Base-by-base conservation (phyloP, 2,329 filamentous ascomycete genomes). In the Zasmidium cellare region DNA sequence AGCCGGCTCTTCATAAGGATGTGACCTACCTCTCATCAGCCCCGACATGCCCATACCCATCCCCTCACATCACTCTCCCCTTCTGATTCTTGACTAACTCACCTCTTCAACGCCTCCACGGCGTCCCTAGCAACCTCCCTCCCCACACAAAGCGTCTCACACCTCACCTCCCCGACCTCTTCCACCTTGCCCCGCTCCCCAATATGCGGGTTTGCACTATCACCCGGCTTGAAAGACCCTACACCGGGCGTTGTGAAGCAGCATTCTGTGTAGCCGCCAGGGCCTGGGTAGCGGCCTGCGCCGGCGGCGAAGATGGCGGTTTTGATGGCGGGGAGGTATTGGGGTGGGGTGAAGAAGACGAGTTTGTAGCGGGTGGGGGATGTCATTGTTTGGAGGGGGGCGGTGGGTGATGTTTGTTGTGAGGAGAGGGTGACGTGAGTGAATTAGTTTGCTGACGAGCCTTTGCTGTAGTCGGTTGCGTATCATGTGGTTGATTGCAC, bases 81-180 rank as follows among this genome's bases (percentile, higher is more conserved):
- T 28, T 11, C 5, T 28, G 25, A n/a, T n/a, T n/a, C n/a, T n/a
- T n/a, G n/a, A n/a, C n/a, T n/a, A 28, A 78, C 82, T 68, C 64
- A 88, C 87, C 75, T 78, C 72, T 88, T 90, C 72, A 91, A 69
- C 3, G 85, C 87, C 25, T 78, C 79, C 0, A 90, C 86, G 1
- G 82, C 87, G 41, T 78, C 78, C 60, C 75, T 78, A 0, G 79
- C 78, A 18, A 83, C 77, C 9, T 87, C 83, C 65, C 82, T 80
- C 0, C 86, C 85, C 0, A 84, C 65, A 67, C 85, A 87, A 2
- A 88, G 68, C 1, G 83, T 82, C 76, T 91, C 87, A 16, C 88
- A 83, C 49, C 80, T 79, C 1, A 82, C 77, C 71, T 90, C 87
- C 2, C 82, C 77, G 0, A 84, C 77, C 57, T 84, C 71, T 71